Evolutionary conservation across 805 yeast genomes (phyloP), one percentile per base, ranked within the genome.

Genomic region (Ogataea allantospora): DNA sequence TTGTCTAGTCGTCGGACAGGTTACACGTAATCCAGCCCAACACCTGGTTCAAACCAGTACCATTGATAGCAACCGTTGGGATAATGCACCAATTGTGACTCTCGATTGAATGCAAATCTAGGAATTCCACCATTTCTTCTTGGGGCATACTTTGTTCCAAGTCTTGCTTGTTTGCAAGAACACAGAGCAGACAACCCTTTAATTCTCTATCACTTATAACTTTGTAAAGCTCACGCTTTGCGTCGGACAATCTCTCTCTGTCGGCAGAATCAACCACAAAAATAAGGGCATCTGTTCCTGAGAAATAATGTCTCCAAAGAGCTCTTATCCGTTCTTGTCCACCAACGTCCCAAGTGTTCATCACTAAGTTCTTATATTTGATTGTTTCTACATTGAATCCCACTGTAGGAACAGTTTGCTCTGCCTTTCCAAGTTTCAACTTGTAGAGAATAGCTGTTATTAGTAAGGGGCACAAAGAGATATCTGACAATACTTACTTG

Each of bases 291-390:
- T 88, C 84, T 4, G 96, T 87, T 25, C 95, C 95, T 9, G 95
- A 85, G 64, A 84, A 88, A 65, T 89, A 89, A 59, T 89, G 96
- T 63, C 96, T 79, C 97, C 98, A 89, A 42, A 89, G 70, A 0
- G 95, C 95, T 57, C 96, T 77, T 51, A 88, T 77, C 62, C 95
- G 72, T 55, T 85, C 95, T 68, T 88, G 97, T 59, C 96, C 97
- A 66, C 97, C 97, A 44, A 93, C 93, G 63, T 81, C 66, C 99
- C 95, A 84, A 14, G 83, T 62, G 48, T 81, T 80, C 47, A 84
- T 60, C 25, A 68, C 67, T 46, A 60, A 67, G 13, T 67, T 71
- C 7, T 64, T 53, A 48, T 68, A 65, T 6, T 60, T 57, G 7
- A 85, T 56, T 2, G 91, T 78, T 40, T 77, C 74, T 46, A 91